Evolutionary conservation across 352 stramenopile species (phyloP).

Genomic region (Globisporangium parvum): DNA sequence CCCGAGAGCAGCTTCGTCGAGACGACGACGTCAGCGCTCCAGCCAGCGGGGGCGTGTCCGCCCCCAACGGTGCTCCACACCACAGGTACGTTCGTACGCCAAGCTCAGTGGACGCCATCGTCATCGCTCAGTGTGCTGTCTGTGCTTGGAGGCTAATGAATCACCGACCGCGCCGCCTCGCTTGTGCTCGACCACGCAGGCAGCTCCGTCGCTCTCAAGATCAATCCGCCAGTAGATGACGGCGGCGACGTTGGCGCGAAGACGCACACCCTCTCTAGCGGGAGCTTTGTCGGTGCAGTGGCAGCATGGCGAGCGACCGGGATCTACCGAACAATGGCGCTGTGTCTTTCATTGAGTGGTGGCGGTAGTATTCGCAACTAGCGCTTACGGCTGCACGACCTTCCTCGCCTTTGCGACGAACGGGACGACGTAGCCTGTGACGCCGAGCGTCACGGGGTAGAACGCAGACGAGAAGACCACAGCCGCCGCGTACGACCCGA

Average conservation of each 20-base stretch:
- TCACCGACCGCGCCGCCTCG: background rate
- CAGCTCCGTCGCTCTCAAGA: slow-evolving; percentile 5
- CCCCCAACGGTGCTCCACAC: slow-evolving; percentile 3
- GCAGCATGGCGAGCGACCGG: too few species aligned
- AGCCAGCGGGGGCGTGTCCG: slow-evolving; percentile 6
- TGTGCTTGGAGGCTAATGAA: background rate
- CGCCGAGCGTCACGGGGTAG: slow-evolving; percentile 74
- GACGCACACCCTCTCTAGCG: too few species aligned
- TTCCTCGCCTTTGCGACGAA: slow-evolving; percentile 55
- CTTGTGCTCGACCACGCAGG: background rate
- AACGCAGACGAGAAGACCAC: slow-evolving; percentile 75
- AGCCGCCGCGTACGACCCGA: slow-evolving; percentile 70
- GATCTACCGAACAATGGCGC: too few species aligned
- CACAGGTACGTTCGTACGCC: slow-evolving; percentile 1
- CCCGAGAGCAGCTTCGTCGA: background rate
- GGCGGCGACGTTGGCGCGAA: too few species aligned
- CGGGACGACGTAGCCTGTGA: slow-evolving; percentile 70
- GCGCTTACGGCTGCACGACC: slow-evolving; percentile 33
- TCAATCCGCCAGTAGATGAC: slow-evolving; percentile 8
- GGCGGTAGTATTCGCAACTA: background rate
- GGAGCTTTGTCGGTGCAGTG: too few species aligned
- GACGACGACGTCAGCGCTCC: slow-evolving; percentile 1
- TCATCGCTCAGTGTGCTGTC: background rate
- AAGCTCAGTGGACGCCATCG: background rate
- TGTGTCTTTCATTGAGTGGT: background rate